A percentile compares a stretch with the other conserved stretches of the same genome.
phyloP scores from a whole-genome alignment of 768 basidiomycete genomes.

The Cyathus striatus region DNA sequence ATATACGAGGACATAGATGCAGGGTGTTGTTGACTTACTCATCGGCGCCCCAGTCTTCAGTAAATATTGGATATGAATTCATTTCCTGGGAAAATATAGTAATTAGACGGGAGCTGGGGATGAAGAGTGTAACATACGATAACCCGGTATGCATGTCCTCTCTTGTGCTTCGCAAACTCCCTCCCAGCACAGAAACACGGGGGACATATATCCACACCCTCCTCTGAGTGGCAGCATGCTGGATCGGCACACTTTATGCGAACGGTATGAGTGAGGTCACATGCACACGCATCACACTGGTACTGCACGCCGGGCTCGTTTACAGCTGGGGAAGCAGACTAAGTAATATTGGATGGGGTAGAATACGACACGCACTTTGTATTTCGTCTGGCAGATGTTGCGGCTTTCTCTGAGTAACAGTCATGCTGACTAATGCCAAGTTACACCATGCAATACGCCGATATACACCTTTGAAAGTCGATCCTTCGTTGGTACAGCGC shows the following conservation, averaged over 20 bases:
- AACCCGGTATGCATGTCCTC: slow-evolving; percentile 85
- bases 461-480: no score
- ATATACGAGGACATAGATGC: not conserved
- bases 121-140: slow-evolving; percentile 49
- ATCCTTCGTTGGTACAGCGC: no score
- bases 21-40: slow-evolving; percentile 52
- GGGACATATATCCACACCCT: slow-evolving; percentile 91
- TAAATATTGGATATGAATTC: slow-evolving; percentile 94
- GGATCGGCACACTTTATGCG: slow-evolving; percentile 94
- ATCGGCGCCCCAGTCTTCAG: slow-evolving; percentile 95
- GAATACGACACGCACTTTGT: slow-evolving; percentile 45
- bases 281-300: slow-evolving; percentile 77
- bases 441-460: no score
- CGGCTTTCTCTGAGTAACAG: slow-evolving; percentile 55
- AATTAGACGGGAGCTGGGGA: not conserved
- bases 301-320: slow-evolving; percentile 82
- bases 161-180: slow-evolving; percentile 82
- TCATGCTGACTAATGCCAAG: no score
- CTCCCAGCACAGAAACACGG: slow-evolving; percentile 89
- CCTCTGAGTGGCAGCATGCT: slow-evolving; percentile 47
- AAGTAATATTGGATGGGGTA: no score
- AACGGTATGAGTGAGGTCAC: slow-evolving; percentile 93
- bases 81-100: slow-evolving; percentile 57
- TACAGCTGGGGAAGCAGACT: no score
- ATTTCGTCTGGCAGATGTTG: slow-evolving; percentile 53